Evolutionary conservation across 805 yeast genomes (phyloP), one percentile per base, ranked within the genome.

Genomic region (Barnettozyma populi): DNA sequence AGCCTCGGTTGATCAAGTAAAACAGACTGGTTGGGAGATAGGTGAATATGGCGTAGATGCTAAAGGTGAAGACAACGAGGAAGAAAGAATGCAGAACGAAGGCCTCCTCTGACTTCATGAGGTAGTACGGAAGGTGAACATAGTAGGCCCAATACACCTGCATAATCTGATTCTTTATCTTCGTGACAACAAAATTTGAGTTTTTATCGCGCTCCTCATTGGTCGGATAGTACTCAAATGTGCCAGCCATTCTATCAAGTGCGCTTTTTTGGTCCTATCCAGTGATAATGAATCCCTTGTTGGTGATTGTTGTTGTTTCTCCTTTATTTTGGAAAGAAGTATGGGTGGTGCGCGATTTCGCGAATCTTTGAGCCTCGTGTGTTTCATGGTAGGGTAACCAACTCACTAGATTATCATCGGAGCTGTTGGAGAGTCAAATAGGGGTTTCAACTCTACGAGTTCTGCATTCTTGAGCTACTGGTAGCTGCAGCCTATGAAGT

Each of bases 61-160:
- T 61, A 9, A 72, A 50, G 19, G 72, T 63, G 50, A 70, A 59
- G 16, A 72, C 52, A 5, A 64, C 56, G 23, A 72, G 54, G 52
- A 69, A 69, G 50, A 70, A 65, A 4, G 60, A 50, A 53, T 70
- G 76, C 16, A 72, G 52, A 14, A 67, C 54, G 43, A 68, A 67
- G 2, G 76, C 72, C 45, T 72, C 76, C 40, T 64, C 66, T 3
- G 65, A 53, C 21, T 73, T 69, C 74, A 72, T 69, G 45, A 72
- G 48, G 48, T 71, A 72, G 52, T 66, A 72, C 16, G 76, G 76
- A 41, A 72, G 52, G 52, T 72, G 75, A 23, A 72, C 64, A 45
- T 71, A 72, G 50, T 72, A 72, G 43, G 65, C 69, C 76, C 76
- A 72, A 51, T 69, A 71, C 18, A 71, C 49, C 36, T 59, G 61